Evolutionary conservation across 345 rosid genomes (phyloP), one percentile per base, ranked within the genome.

Genomic region (Anastatica hierochuntica): DNA sequence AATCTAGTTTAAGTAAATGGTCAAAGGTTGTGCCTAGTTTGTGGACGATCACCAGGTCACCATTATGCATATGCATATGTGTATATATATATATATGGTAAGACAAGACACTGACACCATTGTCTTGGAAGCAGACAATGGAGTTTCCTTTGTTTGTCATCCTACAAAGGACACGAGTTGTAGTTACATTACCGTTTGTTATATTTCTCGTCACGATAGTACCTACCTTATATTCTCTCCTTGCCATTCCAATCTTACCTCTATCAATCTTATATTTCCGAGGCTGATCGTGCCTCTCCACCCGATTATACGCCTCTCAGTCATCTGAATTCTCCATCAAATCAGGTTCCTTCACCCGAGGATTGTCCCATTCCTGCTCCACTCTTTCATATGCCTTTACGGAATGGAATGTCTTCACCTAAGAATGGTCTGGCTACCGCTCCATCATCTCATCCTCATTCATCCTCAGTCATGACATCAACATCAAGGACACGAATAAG

Each of bases 131-230:
- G 18, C 29, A 19, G 35, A 50, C 47, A 36, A 65, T 58, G 70
- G 59, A 51, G 59, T 10, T 65, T 43, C 64, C 64, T 26, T 27
- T 66, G 58, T 65, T 56, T 56, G 58, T 47, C 43, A 14, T 53
- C 16, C 34, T 34, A 26, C 67, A 64, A 42, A 64, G 51, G 26
- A 60, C 48, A 58, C 54, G 40, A 44, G 53, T 49, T 34, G 57
- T 54, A 30, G 8, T 55, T 15, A 15, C 60, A 18, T 50, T 68
- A 27, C 47, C 58, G 38, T 41, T 60, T 49, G 10, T 50, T 49
- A 20, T 73, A 21, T 30, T 55, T 50, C 43, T 64, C 61, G 36
- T 68, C 30, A 41, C 65, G 14, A 29, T 50, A 49, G 19, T 37
- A 27, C 64, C 64, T 27, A 43, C 60, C 50, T 20, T 66, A 30